These are phyloP conservation scores for Penicillium manginii DNA, from an alignment of 495 filamentous ascomycete species.

Conservation along the genomic window DNA sequence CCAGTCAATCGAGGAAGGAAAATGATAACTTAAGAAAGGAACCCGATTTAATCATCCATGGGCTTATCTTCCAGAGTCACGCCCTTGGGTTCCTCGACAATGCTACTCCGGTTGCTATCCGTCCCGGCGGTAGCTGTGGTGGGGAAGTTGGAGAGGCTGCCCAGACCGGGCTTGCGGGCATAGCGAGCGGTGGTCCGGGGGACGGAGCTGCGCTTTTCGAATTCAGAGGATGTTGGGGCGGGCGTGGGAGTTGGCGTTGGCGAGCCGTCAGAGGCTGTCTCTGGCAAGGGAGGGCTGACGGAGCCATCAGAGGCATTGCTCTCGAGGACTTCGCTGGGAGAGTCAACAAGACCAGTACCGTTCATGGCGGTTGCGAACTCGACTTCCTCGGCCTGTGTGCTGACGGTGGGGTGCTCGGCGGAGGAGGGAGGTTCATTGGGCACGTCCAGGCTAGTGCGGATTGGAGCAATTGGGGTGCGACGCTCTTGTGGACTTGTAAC, in stretches of 20 bases:
- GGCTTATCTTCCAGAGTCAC: constrained; percentile 82
- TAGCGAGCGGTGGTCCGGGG: constrained; percentile 35
- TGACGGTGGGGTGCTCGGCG: constrained; percentile 32
- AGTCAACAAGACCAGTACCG: constrained; percentile 41
- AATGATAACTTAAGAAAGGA: neutral
- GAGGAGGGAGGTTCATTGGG: constrained; percentile 43
- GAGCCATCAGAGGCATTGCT: constrained; percentile 39
- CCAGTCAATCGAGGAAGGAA: too few species aligned
- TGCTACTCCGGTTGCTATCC: constrained; percentile 51
- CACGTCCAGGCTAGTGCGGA: constrained; percentile 65
- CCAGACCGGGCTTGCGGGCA: constrained; percentile 46
- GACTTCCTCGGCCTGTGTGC: constrained; percentile 31
- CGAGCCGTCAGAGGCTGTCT: constrained; percentile 41
- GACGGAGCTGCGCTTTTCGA: constrained; percentile 55
- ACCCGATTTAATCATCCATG: constrained; percentile 70
- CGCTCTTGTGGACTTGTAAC: constrained; percentile 62
- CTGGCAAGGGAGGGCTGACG: constrained; percentile 37
- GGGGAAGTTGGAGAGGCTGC: constrained; percentile 49
- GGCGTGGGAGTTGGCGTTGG: constrained; percentile 45
- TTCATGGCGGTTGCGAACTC: constrained; percentile 29
- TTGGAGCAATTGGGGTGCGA: constrained; percentile 42
- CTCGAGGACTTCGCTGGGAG: constrained; percentile 33
- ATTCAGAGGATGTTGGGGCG: constrained; percentile 30
- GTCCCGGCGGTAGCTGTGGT: constrained; percentile 31
- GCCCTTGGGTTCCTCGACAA: constrained; percentile 57